These are phyloP conservation scores for Skeletonema menzelii DNA, from an alignment of 108 stramenopile genomes.

Conservation along the genomic window DNA sequence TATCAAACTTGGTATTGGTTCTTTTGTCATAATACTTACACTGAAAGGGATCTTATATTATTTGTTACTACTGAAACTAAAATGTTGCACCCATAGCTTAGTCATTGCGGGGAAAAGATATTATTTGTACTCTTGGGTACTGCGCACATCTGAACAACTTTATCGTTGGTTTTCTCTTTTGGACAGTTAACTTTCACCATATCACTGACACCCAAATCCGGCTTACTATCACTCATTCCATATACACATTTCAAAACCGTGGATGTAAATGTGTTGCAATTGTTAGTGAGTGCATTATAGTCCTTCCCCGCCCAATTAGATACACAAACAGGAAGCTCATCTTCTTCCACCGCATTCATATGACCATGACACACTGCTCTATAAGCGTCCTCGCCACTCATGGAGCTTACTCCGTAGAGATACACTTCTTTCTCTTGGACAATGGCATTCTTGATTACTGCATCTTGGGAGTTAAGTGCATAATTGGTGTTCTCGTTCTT, in stretches of 20 bases:
- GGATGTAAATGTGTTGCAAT: slow-evolving; percentile 51
- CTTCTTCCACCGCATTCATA: slow-evolving; percentile 30
- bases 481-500: slow-evolving; percentile 22
- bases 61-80: too few species aligned
- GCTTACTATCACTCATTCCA: slow-evolving; percentile 48
- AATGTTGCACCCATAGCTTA: too few species aligned
- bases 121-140: not conserved
- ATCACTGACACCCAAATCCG: slow-evolving; percentile 47
- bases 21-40: too few species aligned
- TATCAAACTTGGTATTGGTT: too few species aligned
- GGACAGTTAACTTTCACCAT: slow-evolving; percentile 37
- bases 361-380: slow-evolving; percentile 41
- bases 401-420: slow-evolving; percentile 29
- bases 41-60: too few species aligned
- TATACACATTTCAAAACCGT: slow-evolving; percentile 45
- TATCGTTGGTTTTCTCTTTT: slow-evolving; percentile 14
- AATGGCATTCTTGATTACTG: slow-evolving; percentile 46
- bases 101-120: too few species aligned
- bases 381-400: slow-evolving; percentile 33
- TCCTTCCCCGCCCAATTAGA: slow-evolving; percentile 47
- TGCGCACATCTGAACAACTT: not conserved
- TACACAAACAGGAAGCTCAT: slow-evolving; percentile 28
- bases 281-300: slow-evolving; percentile 51
- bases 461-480: slow-evolving; percentile 30
- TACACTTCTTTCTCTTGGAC: slow-evolving; percentile 40